Evolutionary conservation across 257 asterid species (phyloP).

Genomic region (Plantago elongata): DNA sequence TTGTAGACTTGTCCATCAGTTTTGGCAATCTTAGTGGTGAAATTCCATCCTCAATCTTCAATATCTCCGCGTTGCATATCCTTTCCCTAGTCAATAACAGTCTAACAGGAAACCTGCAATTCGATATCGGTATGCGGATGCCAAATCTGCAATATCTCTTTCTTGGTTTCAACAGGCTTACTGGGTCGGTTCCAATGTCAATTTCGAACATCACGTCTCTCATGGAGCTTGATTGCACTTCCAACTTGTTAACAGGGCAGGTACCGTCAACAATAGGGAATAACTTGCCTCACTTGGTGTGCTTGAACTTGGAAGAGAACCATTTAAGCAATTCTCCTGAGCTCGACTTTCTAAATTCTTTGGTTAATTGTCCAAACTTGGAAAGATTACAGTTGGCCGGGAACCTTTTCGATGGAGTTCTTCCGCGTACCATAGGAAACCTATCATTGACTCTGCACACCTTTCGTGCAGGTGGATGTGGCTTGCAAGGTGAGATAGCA

Average conservation of each 20-base stretch:
- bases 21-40: slow-evolving; percentile 1
- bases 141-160: slow-evolving; percentile 9
- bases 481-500: slow-evolving; percentile 17
- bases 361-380: slow-evolving; percentile 9
- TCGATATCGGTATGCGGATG: background rate
- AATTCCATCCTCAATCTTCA: slow-evolving; percentile 18
- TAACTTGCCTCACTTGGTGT: slow-evolving; percentile 5
- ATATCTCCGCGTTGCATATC: slow-evolving; percentile 9
- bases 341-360: slow-evolving; percentile 12
- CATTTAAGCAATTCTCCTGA: slow-evolving; percentile 16
- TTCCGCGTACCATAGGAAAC: slow-evolving; percentile 19
- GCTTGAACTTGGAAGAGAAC: background rate
- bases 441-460: slow-evolving; percentile 8
- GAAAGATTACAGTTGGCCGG: background rate
- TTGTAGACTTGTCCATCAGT: background rate
- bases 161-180: slow-evolving; percentile 2
- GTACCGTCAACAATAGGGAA: slow-evolving; percentile 15
- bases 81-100: background rate
- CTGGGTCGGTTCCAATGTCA: slow-evolving; percentile 13
- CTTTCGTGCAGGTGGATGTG: background rate
- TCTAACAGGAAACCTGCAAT: slow-evolving; percentile 13
- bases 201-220: slow-evolving; percentile 14
- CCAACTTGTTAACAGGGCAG: slow-evolving; percentile 13
- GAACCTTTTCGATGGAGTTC: slow-evolving; percentile 9
- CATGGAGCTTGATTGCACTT: background rate